A percentile compares a stretch with the other conserved stretches of the same genome.
phyloP scores from a whole-genome alignment of 257 asterid genomes.

The Solanum virginianum region DNA sequence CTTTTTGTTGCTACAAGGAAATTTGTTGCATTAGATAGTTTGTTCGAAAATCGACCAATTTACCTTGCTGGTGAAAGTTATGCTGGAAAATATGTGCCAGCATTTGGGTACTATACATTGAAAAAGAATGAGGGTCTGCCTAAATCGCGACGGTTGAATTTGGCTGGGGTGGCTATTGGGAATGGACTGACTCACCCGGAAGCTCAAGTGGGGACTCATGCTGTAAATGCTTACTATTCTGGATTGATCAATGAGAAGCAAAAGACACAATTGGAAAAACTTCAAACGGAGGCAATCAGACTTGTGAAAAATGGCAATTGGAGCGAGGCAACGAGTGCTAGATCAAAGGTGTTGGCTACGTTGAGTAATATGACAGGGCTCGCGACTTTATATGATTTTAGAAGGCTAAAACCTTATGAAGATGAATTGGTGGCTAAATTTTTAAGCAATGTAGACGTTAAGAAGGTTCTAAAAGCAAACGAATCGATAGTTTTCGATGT shows the following conservation, averaged over 20 bases:
- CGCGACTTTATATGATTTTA: conserved; percentile 58
- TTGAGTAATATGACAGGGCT: conserved; percentile 60
- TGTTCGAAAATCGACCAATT: conserved; percentile 42
- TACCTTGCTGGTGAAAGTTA: conserved; percentile 72
- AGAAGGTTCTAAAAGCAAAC: conserved; percentile 40
- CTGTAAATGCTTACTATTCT: conserved; percentile 25
- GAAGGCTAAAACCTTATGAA: conserved; percentile 51
- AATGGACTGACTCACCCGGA: conserved; percentile 80
- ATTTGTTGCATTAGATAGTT: conserved; percentile 29
- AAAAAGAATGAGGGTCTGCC: conserved; percentile 34
- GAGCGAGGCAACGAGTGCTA: conserved; percentile 43
- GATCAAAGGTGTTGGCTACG: conserved; percentile 18
- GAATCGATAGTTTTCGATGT: conserved; percentile 18
- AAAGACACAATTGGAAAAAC: conserved; percentile 27
- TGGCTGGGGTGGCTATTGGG: conserved; percentile 74
- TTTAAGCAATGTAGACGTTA: conserved; percentile 36
- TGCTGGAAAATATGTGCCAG: conserved; percentile 83
- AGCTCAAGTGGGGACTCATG: conserved; percentile 61
- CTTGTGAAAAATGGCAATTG: conserved; percentile 27
- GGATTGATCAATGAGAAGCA: conserved; percentile 67
- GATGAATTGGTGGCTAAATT: conserved; percentile 37
- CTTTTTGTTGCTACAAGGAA: conserved; percentile 41
- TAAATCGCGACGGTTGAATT: conserved; percentile 18
- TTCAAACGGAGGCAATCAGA: conserved; percentile 27
- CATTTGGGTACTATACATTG: conserved; percentile 51